phyloP scores from a whole-genome alignment of 2,329 filamentous ascomycete species.

The Talaromyces sp. region DNA sequence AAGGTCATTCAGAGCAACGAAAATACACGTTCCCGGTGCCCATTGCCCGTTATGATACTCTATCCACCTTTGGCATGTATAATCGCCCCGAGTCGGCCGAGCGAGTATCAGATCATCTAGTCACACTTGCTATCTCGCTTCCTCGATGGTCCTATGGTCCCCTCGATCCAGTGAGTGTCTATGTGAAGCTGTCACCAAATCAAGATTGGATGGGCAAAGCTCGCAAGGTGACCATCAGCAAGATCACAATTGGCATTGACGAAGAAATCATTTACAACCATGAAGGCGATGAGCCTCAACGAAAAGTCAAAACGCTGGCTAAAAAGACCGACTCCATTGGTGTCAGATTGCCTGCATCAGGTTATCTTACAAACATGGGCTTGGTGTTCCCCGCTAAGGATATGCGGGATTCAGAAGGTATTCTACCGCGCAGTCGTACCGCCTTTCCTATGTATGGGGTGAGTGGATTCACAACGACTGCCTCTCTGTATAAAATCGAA shows the following conservation, averaged over 20 bases:
- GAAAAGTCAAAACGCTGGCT: conserved; percentile 83
- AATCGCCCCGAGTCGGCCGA: conserved; percentile 91
- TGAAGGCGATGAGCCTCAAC: conserved; percentile 90
- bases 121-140: conserved; percentile 87
- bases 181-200: conserved; percentile 91
- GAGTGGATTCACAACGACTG: conserved; percentile 88
- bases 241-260: conserved; percentile 90
- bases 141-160: conserved; percentile 97
- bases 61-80: conserved; percentile 99
- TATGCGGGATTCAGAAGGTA: conserved; percentile 80
- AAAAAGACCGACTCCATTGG: conserved; percentile 82
- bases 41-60: conserved; percentile 88
- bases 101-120: conserved; percentile 82
- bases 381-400: conserved; percentile 91
- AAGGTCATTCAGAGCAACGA: conserved; percentile 82
- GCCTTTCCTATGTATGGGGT: conserved; percentile 89
- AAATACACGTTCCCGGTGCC: conserved; percentile 92
- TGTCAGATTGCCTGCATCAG: conserved; percentile 83
- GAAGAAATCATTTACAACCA: conserved; percentile 99
- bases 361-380: conserved; percentile 90
- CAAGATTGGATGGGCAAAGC: conserved; percentile 89
- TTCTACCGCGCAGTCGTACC: conserved; percentile 80
- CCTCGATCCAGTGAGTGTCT: conserved; percentile 90
- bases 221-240: conserved; percentile 87
- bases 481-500: conserved; percentile 95